Conservation (phyloP, 192 early-diverging fungal species). For the Obelidium mucronatum region DNA sequence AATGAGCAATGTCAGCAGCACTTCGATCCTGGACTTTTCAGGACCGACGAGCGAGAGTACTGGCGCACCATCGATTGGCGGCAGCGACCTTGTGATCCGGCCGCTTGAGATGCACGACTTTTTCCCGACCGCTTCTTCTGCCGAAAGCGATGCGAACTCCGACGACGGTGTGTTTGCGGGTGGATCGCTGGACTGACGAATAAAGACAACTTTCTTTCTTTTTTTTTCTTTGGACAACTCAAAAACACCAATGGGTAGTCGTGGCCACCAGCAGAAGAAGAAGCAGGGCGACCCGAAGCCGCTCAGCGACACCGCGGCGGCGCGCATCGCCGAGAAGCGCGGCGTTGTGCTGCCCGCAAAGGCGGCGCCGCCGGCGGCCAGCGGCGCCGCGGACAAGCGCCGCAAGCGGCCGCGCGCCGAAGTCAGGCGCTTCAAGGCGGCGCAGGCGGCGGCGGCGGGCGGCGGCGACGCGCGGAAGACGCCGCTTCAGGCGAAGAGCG, state of each 20-base stretch:
- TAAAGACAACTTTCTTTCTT: not conserved
- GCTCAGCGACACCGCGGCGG: constrained; percentile 41
- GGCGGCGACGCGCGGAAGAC: not conserved
- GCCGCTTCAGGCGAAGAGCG: not conserved
- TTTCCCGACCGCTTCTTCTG: not conserved
- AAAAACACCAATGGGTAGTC: constrained; percentile 43
- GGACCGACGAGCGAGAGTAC: constrained; percentile 25
- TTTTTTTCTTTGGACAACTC: not conserved
- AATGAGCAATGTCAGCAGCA: constrained; percentile 13
- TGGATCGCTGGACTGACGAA: not conserved
- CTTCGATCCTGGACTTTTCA: constrained; percentile 29
- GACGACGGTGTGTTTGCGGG: not conserved
- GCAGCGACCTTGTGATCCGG: constrained; percentile 40
- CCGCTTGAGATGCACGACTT: constrained; percentile 46
- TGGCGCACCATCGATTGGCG: not conserved
- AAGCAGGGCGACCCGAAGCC: constrained; percentile 53
- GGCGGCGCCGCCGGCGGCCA: too few species aligned
- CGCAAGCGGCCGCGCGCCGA: not conserved
- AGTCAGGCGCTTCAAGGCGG: not conserved
- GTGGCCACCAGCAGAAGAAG: constrained; percentile 56
- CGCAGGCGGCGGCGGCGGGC: not conserved
- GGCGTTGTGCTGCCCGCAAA: constrained; percentile 30
- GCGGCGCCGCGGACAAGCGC: too few species aligned
- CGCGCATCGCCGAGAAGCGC: constrained; percentile 41
- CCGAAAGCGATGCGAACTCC: not conserved